Base-by-base conservation (phyloP, 2,329 filamentous ascomycete genomes). In the Diaporthe citrichinensis region DNA sequence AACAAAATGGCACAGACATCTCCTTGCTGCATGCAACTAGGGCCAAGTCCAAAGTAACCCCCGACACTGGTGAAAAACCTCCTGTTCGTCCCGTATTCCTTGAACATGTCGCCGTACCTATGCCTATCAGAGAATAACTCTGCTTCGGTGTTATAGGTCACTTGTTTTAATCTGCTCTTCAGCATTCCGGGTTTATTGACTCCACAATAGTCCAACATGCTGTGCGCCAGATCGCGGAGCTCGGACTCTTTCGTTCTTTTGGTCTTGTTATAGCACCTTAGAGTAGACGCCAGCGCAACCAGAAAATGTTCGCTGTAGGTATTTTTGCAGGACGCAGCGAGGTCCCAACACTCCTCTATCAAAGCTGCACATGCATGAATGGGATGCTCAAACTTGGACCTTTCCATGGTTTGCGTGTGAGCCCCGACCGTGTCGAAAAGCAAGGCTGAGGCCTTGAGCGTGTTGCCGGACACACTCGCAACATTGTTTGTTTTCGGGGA, bases 341-440 rank as follows among this genome's bases (percentile, higher is more conserved):
- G n/a, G n/a, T 53, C 51, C 51, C 51, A 53, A 14, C 51, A 53
- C n/a, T 53, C 51, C n/a, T 28, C 51, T 53, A 53, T 53, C 51
- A 53, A 53, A 28, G 9, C 51, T 53, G 51, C 51, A 53, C 51
- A 53, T 28, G 4, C 51, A 23, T 28, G 12, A 12, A 4, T 9
- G n/a, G 51, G n/a, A 23, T 53, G 7, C n/a, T 53, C 51, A 25
- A 53, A 53, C 3, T 8, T 6, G n/a, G 51, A n/a, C n/a, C 10
- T 51, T 20, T 25, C 8, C 49, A 25, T 51, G 23, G 23, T 51
- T 51, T 4, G 23, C n/a, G 49, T 51, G 49, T 51, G 49, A 51
- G 49, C 49, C 49, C n/a, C n/a, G n/a, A 53, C n/a, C n/a, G 49
- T 28, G n/a, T 53, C 49, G n/a, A 53, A 53, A 12, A 53, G n/a